phyloP scores from a whole-genome alignment of 176 grass and related monocot species.

The Bonia amplexicaulis region DNA sequence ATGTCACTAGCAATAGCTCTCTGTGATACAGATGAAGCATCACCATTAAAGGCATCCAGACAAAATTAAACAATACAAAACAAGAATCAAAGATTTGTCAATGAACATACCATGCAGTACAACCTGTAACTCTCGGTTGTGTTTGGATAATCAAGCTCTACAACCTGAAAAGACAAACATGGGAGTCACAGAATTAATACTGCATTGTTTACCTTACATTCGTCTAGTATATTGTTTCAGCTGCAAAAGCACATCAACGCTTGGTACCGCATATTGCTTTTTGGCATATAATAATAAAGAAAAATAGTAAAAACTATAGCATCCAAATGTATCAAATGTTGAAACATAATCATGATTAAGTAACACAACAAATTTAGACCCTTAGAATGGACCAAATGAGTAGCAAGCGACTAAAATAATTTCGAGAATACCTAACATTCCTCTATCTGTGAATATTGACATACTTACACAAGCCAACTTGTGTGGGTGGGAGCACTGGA shows the following conservation, averaged over 20 bases:
- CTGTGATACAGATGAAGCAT: conserved; percentile 38
- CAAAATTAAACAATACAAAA: conserved; percentile 10
- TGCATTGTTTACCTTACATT: neutral
- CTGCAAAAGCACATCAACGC: neutral
- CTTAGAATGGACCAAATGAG: neutral
- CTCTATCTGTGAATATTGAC: conserved; percentile 8
- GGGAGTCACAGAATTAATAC: conserved; percentile 11
- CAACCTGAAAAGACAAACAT: conserved; percentile 56
- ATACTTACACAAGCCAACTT: neutral
- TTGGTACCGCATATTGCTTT: neutral
- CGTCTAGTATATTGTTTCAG: neutral
- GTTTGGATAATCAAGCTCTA: conserved; percentile 84
- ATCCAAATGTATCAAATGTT: neutral
- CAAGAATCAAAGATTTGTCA: conserved; percentile 15
- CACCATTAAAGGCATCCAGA: conserved; percentile 11
- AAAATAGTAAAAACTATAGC: neutral
- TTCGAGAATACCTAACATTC: neutral
- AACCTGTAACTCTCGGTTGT: conserved; percentile 90
- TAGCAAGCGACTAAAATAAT: neutral
- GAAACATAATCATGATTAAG: conserved; percentile 10
- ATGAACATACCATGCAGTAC: conserved; percentile 70
- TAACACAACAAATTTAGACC: neutral
- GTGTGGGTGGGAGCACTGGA: neutral
- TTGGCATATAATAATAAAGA: neutral
- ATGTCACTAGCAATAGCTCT: conserved; percentile 94